These are phyloP conservation scores for Populus trichocarpa DNA, from an alignment of 441 rosid species.

Conservation along the genomic window DNA sequence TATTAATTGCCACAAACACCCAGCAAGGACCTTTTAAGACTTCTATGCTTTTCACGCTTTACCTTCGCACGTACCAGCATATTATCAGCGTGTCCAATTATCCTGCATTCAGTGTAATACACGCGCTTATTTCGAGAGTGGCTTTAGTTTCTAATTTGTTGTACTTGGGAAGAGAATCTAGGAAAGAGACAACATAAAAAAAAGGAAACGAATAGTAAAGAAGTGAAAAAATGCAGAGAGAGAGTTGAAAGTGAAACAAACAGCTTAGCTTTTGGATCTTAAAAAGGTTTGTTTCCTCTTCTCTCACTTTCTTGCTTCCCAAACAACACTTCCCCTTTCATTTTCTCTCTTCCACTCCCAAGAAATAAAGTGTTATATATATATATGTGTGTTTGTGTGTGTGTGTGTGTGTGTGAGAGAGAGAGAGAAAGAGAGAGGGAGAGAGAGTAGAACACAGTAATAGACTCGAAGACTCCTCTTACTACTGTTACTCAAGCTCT, in stretches of 20 bases:
- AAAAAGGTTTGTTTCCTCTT: slow-evolving; percentile 24
- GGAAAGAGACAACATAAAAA: not conserved
- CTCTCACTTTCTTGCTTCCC: slow-evolving; percentile 39
- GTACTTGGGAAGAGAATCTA: not conserved
- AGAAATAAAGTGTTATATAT: slow-evolving; percentile 3
- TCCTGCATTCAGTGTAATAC: not conserved
- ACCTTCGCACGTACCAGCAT: too few species aligned
- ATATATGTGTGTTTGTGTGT: not conserved
- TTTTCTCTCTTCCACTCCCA: slow-evolving; percentile 25
- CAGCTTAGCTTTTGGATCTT: slow-evolving; percentile 42
- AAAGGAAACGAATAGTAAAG: not conserved
- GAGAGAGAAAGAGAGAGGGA: not conserved
- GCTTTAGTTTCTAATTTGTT: not conserved
- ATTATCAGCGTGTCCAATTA: not conserved
- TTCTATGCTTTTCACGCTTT: too few species aligned
- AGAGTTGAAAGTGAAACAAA: slow-evolving; percentile 15
- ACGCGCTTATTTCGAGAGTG: slow-evolving; percentile 10
- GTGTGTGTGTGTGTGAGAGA: not conserved
- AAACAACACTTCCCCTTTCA: slow-evolving; percentile 26
- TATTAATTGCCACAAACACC: not conserved
- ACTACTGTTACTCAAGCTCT: not conserved
- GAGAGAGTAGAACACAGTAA: not conserved
- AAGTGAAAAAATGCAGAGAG: slow-evolving; percentile 2
- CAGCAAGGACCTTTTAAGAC: not conserved
- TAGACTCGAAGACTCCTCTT: not conserved